Percentiles rank a stretch among this genome's conserved stretches.
Evolutionary conservation across 2,329 filamentous ascomycete genomes (phyloP).

Genomic region (Alternaria longipes): DNA sequence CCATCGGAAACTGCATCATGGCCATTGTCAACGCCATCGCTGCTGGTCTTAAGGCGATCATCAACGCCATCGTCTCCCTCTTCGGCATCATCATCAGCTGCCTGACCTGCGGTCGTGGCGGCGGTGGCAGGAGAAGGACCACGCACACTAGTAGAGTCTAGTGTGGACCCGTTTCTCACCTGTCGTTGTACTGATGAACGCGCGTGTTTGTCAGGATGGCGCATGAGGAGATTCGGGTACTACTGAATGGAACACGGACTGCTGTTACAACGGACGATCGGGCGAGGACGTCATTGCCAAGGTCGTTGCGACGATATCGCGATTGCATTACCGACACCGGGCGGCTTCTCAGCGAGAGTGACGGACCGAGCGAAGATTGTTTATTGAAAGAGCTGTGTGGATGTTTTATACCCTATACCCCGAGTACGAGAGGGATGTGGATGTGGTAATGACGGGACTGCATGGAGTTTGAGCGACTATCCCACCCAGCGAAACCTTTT

Average conservation of each 20-base stretch:
- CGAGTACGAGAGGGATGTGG: not conserved
- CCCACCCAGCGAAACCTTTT: not conserved
- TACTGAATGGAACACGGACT: not conserved
- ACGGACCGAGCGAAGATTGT: not conserved
- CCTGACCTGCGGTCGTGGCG: slow-evolving; percentile 59
- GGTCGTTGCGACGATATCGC: not conserved
- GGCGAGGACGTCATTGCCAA: not conserved
- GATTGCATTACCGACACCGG: not conserved
- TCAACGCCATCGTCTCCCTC: slow-evolving; percentile 60
- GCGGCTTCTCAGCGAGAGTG: not conserved
- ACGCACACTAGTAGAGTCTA: slow-evolving; percentile 53
- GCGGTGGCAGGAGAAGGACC: slow-evolving; percentile 49
- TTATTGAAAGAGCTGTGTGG: not conserved
- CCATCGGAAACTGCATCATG: slow-evolving; percentile 59
- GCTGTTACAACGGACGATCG: not conserved
- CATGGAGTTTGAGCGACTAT: slow-evolving; percentile 12
- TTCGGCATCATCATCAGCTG: slow-evolving; percentile 61
- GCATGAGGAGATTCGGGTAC: slow-evolving; percentile 14
- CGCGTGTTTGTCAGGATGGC: slow-evolving; percentile 8
- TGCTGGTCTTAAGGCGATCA: slow-evolving; percentile 56
- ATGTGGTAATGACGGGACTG: slow-evolving; percentile 10
- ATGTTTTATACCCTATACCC: slow-evolving; percentile 12
- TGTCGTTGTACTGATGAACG: slow-evolving; percentile 3
- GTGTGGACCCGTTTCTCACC: slow-evolving; percentile 28
- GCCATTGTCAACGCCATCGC: slow-evolving; percentile 59